phyloP scores from a whole-genome alignment of 768 basidiomycete genomes.

The Vararia minispora region DNA sequence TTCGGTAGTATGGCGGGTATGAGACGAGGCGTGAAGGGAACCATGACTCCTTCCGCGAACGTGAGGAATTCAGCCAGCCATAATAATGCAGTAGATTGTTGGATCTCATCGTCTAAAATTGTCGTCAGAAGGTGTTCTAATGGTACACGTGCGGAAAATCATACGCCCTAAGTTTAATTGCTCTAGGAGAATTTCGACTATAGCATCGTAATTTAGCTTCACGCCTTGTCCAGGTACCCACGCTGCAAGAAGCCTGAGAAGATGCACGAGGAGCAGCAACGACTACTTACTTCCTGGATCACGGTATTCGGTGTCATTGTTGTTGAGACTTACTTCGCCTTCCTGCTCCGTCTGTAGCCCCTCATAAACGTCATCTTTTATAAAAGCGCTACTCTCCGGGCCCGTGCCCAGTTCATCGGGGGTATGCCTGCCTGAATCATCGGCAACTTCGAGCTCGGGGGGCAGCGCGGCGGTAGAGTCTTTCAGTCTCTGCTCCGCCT shows the following conservation, averaged over 20 bases:
- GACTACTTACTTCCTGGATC: slow-evolving; percentile 51
- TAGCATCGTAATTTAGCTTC: slow-evolving; percentile 78
- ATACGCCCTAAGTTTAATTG: slow-evolving; percentile 78
- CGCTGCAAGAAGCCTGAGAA: slow-evolving; percentile 29
- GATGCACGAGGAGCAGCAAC: no score
- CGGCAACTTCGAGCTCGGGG: no score
- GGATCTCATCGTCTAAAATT: slow-evolving; percentile 77
- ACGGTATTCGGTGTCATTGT: slow-evolving; percentile 40
- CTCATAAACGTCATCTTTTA: slow-evolving; percentile 17
- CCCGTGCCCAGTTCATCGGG: no score
- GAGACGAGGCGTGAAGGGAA: slow-evolving; percentile 88
- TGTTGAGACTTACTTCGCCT: slow-evolving; percentile 23
- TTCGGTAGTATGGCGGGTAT: slow-evolving; percentile 91
- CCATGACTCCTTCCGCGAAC: slow-evolving; percentile 85
- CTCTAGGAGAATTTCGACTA: slow-evolving; percentile 85
- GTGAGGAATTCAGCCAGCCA: slow-evolving; percentile 89
- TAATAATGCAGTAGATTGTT: slow-evolving; percentile 85
- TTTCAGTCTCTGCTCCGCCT: slow-evolving; percentile 27
- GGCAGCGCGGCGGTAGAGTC: no score
- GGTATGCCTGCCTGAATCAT: no score
- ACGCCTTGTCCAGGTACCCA: slow-evolving; percentile 96
- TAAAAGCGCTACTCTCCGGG: slow-evolving; percentile 3
- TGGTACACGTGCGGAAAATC: slow-evolving; percentile 24
- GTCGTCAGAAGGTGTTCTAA: slow-evolving; percentile 1
- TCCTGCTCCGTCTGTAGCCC: slow-evolving; percentile 14